These are phyloP conservation scores for Pyrenula aspistea DNA, from an alignment of 495 filamentous ascomycete species.

Conservation along the genomic window DNA sequence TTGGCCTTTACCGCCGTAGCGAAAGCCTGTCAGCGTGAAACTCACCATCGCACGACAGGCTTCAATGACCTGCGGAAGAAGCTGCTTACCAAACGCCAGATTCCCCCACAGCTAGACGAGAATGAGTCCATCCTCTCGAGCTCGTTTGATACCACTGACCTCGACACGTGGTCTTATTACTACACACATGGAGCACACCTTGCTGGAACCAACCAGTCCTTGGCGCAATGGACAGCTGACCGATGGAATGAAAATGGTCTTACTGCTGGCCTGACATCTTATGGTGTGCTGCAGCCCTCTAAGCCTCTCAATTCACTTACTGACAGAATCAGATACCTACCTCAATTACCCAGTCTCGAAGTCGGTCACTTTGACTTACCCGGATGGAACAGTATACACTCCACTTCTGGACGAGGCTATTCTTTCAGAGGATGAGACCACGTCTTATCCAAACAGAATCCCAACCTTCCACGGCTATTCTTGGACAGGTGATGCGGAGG, in stretches of 20 bases:
- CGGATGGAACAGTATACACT: constrained; percentile 9
- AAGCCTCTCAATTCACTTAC: constrained; percentile 13
- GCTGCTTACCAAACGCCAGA: not conserved
- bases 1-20: not conserved
- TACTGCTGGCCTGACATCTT: constrained; percentile 1
- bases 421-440: constrained; percentile 13
- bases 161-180: constrained; percentile 21
- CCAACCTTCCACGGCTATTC: constrained; percentile 21
- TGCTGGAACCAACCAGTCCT: constrained; percentile 20
- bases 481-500: constrained; percentile 13
- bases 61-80: not conserved
- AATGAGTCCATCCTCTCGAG: constrained; percentile 14
- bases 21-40: not conserved
- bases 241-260: constrained; percentile 8
- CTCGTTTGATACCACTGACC: constrained; percentile 14
- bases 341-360: constrained; percentile 9
- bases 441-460: constrained; percentile 10
- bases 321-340: constrained; percentile 15
- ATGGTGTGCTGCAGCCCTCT: not conserved
- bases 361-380: constrained; percentile 10
- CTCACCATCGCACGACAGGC: not conserved
- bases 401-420: constrained; percentile 1
- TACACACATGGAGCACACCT: constrained; percentile 24
- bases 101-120: constrained; percentile 9
- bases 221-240: constrained; percentile 13